Evolutionary conservation across 2,329 filamentous ascomycete genomes (phyloP), one percentile per base, ranked within the genome.

Genomic region (Alternaria ethzedia): DNA sequence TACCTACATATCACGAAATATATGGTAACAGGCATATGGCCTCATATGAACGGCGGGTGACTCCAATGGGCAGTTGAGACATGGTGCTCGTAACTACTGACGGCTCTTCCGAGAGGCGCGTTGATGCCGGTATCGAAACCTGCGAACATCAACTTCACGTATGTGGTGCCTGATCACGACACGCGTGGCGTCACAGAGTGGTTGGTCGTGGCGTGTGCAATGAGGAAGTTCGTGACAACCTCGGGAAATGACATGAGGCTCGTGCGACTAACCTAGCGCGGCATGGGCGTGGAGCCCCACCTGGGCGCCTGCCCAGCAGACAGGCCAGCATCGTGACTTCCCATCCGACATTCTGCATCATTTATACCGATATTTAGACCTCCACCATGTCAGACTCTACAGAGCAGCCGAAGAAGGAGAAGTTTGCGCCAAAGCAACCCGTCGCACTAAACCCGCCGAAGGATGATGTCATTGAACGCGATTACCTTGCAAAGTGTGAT

Each of bases 381-480:
- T 44, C 44, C 58, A 72, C 41, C 64, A 80, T 79, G 76, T 74
- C 78, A 36, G 75, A 78, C 30, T 66, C 70, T 46, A 69, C 70
- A 49, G 78, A 74, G 23, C 67, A 79, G 52, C 75, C 78, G 56
- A 71, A 77, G 54, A 80, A 80, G 57, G 78, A 80, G 67, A 90
- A 87, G 72, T 96, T 96, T 74, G 90, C 92, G 78, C 93, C 93
- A 46, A 96, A 96, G 81, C 83, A 84, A 26, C 87, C 92, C 4
- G 90, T 96, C 64, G 82, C 89, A 61, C 88, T 99, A 63, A 86
- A 91, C 61, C 90, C 93, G 41, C 96, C 96, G 13, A 98, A 96
- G 83, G 87, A 93, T 77, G 94, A 97, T 74, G 87, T 88, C 41
- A 97, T 99, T 73, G 89, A 90, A n/a, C 75, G 86, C 2, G 92